A percentile compares a stretch with the other conserved stretches of the same genome.
These are phyloP conservation scores for Globisporangium acanthophoron DNA, from an alignment of 352 stramenopile genomes.

Conservation along the genomic window DNA sequence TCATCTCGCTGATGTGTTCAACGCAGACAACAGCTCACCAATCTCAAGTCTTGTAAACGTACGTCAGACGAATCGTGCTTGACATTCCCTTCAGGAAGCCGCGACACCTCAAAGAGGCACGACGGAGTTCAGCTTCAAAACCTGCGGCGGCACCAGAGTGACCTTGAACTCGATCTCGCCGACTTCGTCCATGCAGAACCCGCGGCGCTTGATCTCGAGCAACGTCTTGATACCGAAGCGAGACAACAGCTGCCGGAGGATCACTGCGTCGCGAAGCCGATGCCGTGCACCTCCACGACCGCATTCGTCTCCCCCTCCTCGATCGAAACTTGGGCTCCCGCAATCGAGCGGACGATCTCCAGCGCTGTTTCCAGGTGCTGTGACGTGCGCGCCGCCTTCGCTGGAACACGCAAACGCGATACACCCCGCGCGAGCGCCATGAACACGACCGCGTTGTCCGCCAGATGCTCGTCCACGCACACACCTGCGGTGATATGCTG, in stretches of 20 bases:
- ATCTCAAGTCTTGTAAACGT: no score
- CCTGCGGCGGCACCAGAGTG: slow-evolving; percentile 9
- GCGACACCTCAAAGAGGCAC: no score
- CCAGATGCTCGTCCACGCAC: slow-evolving; percentile 69
- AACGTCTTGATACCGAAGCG: slow-evolving; percentile 35
- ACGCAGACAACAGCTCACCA: no score
- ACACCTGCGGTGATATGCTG: slow-evolving; percentile 33
- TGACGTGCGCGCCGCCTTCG: slow-evolving; percentile 33
- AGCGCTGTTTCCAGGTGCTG: slow-evolving; percentile 57
- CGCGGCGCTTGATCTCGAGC: slow-evolving; percentile 31
- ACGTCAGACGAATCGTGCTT: no score
- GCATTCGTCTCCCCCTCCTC: slow-evolving; percentile 33
- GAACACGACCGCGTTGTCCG: slow-evolving; percentile 64
- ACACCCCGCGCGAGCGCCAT: slow-evolving; percentile 55
- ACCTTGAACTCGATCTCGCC: slow-evolving; percentile 35
- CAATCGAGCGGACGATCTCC: slow-evolving; percentile 28
- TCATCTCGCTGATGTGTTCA: no score
- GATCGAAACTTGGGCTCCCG: slow-evolving; percentile 30
- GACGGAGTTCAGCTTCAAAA: not conserved
- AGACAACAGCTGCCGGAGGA: slow-evolving; percentile 19
- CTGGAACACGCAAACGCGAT: slow-evolving; percentile 46
- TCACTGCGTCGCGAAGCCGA: slow-evolving; percentile 16
- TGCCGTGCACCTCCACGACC: slow-evolving; percentile 43
- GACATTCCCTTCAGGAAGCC: no score
- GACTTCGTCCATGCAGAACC: slow-evolving; percentile 42